Evolutionary conservation across 179 eudicot species (phyloP), one percentile per base, ranked within the genome.

Genomic region (Carnegiea gigantea): DNA sequence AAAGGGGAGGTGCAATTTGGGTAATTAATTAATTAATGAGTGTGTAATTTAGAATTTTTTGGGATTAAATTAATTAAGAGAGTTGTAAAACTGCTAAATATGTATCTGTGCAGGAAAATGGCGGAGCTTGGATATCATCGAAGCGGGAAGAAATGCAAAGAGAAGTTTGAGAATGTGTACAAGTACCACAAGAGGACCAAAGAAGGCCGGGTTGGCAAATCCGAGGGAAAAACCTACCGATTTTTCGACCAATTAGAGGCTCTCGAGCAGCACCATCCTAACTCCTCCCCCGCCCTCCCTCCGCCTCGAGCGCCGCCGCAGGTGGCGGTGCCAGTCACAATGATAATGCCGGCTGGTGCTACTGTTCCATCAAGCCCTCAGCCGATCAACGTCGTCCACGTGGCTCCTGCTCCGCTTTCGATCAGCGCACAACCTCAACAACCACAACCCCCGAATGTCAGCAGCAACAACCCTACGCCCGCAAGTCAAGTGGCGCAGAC

Each of bases 131-230:
- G 94, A 46, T 91, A 85, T 82, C 88, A 91, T 79, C 89, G 97
- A 67, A 92, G 85, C 48, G 85, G 88, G 9, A 92, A 92, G 85
- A 92, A 92, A 71, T 92, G 97, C 88, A 91, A 88, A 28, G 95
- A 92, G 88, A 92, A 92, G 70, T 92, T 92, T 51, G 95, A 92
- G 82, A 92, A 92, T 76, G 90, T 91, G 18, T 88, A 91, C 79
- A 92, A 92, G 73, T 92, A 92, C 33, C 90, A 92, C 84, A 90
- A 89, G 72, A 78, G 92, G 43, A 92, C 95, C 12, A 92, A 92
- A 76, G 95, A 92, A 51, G 92, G 91, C 6, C 86, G 92, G 9
- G 88, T 87, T 5, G 88, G 90, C 0, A 90, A 90, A n/a, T 83
- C 89, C 8, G 93, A 88, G 5, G 92, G 92, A 26, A 92, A 92